Evolutionary conservation across 1,139 yeast species (phyloP).

Genomic region (Scheffersomyces quercinus): DNA sequence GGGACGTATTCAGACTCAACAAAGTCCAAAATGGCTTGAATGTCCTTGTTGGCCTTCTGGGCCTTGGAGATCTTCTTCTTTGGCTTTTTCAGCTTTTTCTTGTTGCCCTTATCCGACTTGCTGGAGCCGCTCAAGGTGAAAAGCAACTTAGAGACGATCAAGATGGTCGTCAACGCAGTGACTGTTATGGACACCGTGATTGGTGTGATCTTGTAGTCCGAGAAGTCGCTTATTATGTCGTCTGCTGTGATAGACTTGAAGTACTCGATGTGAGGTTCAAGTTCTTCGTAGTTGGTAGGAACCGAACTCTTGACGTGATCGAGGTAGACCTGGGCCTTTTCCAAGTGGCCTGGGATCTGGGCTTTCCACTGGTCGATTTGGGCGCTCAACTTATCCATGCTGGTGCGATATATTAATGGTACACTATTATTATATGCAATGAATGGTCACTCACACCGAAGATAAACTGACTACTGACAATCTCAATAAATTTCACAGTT

Average conservation of each 20-base stretch:
- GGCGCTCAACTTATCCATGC: background rate
- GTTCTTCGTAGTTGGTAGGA: conserved; percentile 1
- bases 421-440: background rate
- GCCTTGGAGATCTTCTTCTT: conserved; percentile 45
- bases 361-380: background rate
- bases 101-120: conserved; percentile 8
- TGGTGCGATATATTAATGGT: background rate
- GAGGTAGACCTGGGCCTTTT: background rate
- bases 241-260: conserved; percentile 12
- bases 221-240: conserved; percentile 32
- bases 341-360: background rate
- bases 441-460: too few species aligned
- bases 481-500: too few species aligned
- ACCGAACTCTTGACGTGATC: conserved; percentile 1
- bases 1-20: conserved; percentile 48
- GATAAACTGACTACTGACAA: too few species aligned
- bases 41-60: conserved; percentile 43
- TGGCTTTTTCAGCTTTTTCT: conserved; percentile 22
- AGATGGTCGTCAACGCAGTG: conserved; percentile 31
- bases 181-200: conserved; percentile 36
- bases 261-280: conserved; percentile 7
- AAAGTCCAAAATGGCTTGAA: conserved; percentile 42
- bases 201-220: conserved; percentile 31
- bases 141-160: conserved; percentile 15
- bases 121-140: conserved; percentile 7